Evolutionary conservation across 352 stramenopile genomes (phyloP).

Genomic region (Aphanomyces astaci): DNA sequence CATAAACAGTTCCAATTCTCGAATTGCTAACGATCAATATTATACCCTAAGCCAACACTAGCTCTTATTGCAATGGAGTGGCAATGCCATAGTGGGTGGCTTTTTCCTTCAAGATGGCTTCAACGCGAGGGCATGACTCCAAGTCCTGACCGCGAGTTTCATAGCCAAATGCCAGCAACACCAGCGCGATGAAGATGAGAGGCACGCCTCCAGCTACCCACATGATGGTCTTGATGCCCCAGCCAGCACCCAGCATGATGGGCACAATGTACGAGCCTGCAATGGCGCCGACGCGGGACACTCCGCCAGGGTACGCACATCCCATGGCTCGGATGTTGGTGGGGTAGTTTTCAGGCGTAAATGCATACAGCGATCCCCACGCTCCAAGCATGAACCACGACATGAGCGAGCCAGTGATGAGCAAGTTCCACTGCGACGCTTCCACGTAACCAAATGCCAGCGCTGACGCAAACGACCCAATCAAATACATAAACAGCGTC

Average conservation of each 20-base stretch:
- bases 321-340: conserved; percentile 61
- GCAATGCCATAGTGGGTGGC: not conserved
- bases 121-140: conserved; percentile 25
- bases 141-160: conserved; percentile 62
- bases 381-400: conserved; percentile 64
- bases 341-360: conserved; percentile 70
- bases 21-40: not conserved
- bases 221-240: conserved; percentile 57
- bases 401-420: conserved; percentile 42
- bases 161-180: conserved; percentile 56
- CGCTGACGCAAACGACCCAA: conserved; percentile 39
- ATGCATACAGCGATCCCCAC: conserved; percentile 63
- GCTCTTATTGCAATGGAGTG: not conserved
- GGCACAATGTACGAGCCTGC: conserved; percentile 51
- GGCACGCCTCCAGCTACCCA: conserved; percentile 53
- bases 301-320: conserved; percentile 51
- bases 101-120: conserved; percentile 2
- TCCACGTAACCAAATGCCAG: conserved; percentile 60
- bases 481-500: conserved; percentile 46
- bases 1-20: no score
- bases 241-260: conserved; percentile 43
- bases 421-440: conserved; percentile 32
- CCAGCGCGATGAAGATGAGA: conserved; percentile 42
- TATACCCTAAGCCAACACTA: not conserved
- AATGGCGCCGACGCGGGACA: conserved; percentile 60